Conservation (phyloP, 1,284 basidiomycete species). For the Amylostereum areolatum region DNA sequence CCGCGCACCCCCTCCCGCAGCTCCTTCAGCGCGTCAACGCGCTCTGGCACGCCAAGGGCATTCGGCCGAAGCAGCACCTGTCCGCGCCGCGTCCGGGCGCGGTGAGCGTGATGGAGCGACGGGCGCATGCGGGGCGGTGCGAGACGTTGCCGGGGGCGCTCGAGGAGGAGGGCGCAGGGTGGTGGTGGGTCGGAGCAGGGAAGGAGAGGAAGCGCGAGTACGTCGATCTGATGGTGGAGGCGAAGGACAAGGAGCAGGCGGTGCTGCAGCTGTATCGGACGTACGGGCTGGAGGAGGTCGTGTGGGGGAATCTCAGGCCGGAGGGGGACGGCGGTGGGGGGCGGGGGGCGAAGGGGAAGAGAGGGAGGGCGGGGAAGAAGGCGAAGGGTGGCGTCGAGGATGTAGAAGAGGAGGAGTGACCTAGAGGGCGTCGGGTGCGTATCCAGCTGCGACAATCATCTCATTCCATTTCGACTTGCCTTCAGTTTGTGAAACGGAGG, state of each 20-base stretch:
- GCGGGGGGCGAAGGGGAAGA: no score
- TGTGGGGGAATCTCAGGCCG: conserved; percentile 39
- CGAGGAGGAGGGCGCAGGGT: conserved; percentile 44
- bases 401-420: no score
- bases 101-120: conserved; percentile 70
- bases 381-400: no score
- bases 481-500: no score
- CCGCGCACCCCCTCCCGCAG: conserved; percentile 47
- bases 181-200: conserved; percentile 5
- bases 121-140: conserved; percentile 84
- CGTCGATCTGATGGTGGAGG: conserved; percentile 89
- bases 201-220: conserved; percentile 13
- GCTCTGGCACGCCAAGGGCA: conserved; percentile 72
- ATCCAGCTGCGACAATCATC: no score
- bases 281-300: conserved; percentile 66
- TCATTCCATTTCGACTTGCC: no score
- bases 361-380: no score
- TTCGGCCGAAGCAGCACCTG: conserved; percentile 85
- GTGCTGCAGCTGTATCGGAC: conserved; percentile 82
- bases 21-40: conserved; percentile 70
- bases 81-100: conserved; percentile 78
- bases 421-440: no score
- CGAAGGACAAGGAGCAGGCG: conserved; percentile 91
- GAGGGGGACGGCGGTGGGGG: conserved; percentile 1
- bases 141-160: conserved; percentile 58